These are phyloP conservation scores for Linnemannia exigua DNA, from an alignment of 192 early-diverging fungal genomes.

Conservation along the genomic window DNA sequence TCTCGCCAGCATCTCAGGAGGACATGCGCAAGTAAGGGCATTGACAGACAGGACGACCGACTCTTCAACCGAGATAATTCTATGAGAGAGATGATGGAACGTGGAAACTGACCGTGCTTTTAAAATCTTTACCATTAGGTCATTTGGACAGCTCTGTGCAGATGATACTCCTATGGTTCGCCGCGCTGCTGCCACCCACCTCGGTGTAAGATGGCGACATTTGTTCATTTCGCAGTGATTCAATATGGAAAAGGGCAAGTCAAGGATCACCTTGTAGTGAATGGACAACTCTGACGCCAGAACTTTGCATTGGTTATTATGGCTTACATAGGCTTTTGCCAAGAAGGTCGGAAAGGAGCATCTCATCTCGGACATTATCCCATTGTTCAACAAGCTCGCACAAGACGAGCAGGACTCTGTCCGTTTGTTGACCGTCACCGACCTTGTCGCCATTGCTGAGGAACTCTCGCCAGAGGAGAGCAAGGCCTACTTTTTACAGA, in stretches of 20 bases:
- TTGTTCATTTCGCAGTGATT: neutral
- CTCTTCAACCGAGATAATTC: neutral
- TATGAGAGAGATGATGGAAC: neutral
- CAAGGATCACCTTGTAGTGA: neutral
- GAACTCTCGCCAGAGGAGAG: slow-evolving; percentile 81
- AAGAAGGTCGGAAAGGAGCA: slow-evolving; percentile 81
- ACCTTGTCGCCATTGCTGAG: slow-evolving; percentile 90
- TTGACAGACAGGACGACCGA: neutral
- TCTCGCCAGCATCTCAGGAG: slow-evolving; percentile 80
- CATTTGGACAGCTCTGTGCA: slow-evolving; percentile 85
- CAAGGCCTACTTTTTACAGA: slow-evolving; percentile 80
- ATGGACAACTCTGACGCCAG: neutral
- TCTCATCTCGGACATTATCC: slow-evolving; percentile 88
- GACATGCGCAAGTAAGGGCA: slow-evolving; percentile 82
- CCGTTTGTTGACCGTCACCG: slow-evolving; percentile 93
- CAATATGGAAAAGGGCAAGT: neutral
- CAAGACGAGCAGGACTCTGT: slow-evolving; percentile 97
- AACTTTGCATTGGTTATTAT: neutral
- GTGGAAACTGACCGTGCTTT: neutral
- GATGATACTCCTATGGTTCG: slow-evolving; percentile 99
- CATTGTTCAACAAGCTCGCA: slow-evolving; percentile 88
- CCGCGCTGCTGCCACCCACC: slow-evolving; percentile 89
- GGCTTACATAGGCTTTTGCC: slow-evolving; percentile 70
- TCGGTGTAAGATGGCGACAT: slow-evolving; percentile 68
- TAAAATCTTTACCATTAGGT: slow-evolving; percentile 51